Evolutionary conservation across 495 filamentous ascomycete genomes (phyloP).

Genomic region (Aspergillus ellipticus): DNA sequence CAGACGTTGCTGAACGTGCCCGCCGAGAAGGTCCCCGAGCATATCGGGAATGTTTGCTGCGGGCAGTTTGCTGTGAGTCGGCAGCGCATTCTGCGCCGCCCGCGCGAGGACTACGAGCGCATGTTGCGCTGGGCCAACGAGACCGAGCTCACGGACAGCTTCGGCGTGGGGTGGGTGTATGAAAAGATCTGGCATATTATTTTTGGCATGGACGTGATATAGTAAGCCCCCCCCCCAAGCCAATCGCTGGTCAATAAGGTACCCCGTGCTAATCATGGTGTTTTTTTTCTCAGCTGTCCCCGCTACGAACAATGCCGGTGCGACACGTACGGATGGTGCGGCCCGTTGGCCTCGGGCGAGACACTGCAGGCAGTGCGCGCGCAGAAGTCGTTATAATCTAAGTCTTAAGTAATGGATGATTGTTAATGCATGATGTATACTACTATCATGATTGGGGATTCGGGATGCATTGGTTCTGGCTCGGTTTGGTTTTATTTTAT

Average conservation of each 20-base stretch:
- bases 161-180: constrained; percentile 41
- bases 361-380: constrained; percentile 27
- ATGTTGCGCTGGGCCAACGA: constrained; percentile 40
- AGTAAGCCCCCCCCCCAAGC: constrained; percentile 27
- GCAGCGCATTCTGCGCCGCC: constrained; percentile 37
- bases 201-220: constrained; percentile 36
- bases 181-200: constrained; percentile 44
- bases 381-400: constrained; percentile 3
- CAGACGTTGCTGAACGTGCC: constrained; percentile 28
- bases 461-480: background rate
- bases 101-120: constrained; percentile 38
- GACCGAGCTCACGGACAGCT: constrained; percentile 33
- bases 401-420: constrained; percentile 7
- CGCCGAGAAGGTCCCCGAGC: constrained; percentile 27
- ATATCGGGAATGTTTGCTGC: constrained; percentile 46
- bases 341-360: constrained; percentile 33
- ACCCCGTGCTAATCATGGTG: too few species aligned
- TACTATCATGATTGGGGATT: constrained; percentile 5
- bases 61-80: constrained; percentile 48
- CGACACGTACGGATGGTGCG: constrained; percentile 42
- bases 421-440: constrained; percentile 7
- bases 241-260: too few species aligned
- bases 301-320: constrained; percentile 42
- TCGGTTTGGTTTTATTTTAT: background rate
- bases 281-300: constrained; percentile 36